These are phyloP conservation scores for Casuarina equisetifolia DNA, from an alignment of 306 rosid species.

Conservation along the genomic window DNA sequence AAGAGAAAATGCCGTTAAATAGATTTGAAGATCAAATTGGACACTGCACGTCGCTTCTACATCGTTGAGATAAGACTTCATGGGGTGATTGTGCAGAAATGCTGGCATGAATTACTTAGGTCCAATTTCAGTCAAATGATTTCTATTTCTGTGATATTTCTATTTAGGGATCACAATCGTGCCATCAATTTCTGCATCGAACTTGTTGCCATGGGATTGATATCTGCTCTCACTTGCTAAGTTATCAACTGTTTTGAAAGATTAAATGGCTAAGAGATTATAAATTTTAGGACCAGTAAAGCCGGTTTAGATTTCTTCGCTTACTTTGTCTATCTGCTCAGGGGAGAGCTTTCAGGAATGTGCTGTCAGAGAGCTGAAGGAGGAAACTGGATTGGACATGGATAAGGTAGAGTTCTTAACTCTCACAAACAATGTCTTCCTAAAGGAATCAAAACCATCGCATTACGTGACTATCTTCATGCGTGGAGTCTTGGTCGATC, in stretches of 20 bases:
- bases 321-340: slow-evolving; percentile 9
- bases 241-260: too few relatives aligned
- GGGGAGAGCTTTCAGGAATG: slow-evolving; percentile 88
- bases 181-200: neutral
- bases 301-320: neutral
- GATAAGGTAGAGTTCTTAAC: slow-evolving; percentile 47
- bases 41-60: neutral
- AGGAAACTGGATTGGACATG: slow-evolving; percentile 63
- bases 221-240: neutral
- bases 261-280: too few relatives aligned
- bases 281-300: too few relatives aligned
- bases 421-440: slow-evolving; percentile 48
- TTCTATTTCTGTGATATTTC: neutral
- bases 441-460: slow-evolving; percentile 43
- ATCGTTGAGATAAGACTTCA: neutral
- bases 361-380: slow-evolving; percentile 69
- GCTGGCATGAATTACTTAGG: neutral
- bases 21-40: neutral
- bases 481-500: slow-evolving; percentile 42
- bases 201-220: neutral
- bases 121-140: neutral
- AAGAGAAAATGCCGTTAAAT: neutral
- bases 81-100: neutral
- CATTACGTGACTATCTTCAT: slow-evolving; percentile 63
- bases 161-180: neutral